Conservation (phyloP, 2,329 filamentous ascomycete genomes). For the Fusarium xyrophilum region DNA sequence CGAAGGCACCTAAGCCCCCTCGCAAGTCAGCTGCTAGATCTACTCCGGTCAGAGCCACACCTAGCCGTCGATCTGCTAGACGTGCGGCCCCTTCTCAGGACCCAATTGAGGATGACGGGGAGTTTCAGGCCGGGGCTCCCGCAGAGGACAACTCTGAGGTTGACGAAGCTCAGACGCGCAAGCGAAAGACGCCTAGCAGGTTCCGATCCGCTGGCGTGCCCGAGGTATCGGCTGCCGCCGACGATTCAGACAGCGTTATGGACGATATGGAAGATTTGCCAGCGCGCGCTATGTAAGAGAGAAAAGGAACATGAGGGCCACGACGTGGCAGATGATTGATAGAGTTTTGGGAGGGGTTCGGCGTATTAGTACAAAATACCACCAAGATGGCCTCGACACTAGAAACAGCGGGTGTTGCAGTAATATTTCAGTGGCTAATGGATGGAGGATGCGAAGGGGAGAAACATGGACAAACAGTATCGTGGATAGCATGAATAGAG, state of each 20-base stretch:
- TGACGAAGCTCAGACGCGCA: conserved; percentile 39
- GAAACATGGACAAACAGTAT: background rate
- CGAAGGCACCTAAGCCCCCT: conserved; percentile 29
- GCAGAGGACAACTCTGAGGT: conserved; percentile 38
- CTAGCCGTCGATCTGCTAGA: conserved; percentile 33
- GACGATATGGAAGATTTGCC: conserved; percentile 56
- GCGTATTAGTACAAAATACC: conserved; percentile 15
- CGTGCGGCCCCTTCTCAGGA: conserved; percentile 41
- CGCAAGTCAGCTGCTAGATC: conserved; percentile 34
- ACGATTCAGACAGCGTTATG: conserved; percentile 48
- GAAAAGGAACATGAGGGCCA: background rate
- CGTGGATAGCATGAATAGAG: background rate
- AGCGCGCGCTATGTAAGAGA: conserved; percentile 37
- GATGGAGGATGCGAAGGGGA: background rate
- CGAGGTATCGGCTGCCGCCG: conserved; percentile 18
- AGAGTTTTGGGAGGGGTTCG: background rate
- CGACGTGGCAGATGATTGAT: background rate
- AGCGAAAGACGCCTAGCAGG: conserved; percentile 43
- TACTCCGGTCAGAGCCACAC: conserved; percentile 37
- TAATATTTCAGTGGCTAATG: conserved; percentile 1
- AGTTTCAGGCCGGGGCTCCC: conserved; percentile 9
- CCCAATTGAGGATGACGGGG: conserved; percentile 43
- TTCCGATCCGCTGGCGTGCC: conserved; percentile 33
- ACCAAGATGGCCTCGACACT: conserved; percentile 10
- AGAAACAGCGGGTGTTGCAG: conserved; percentile 23